Conservation (phyloP, 2,329 filamentous ascomycete species). For the Pestalotiopsis sp. region DNA sequence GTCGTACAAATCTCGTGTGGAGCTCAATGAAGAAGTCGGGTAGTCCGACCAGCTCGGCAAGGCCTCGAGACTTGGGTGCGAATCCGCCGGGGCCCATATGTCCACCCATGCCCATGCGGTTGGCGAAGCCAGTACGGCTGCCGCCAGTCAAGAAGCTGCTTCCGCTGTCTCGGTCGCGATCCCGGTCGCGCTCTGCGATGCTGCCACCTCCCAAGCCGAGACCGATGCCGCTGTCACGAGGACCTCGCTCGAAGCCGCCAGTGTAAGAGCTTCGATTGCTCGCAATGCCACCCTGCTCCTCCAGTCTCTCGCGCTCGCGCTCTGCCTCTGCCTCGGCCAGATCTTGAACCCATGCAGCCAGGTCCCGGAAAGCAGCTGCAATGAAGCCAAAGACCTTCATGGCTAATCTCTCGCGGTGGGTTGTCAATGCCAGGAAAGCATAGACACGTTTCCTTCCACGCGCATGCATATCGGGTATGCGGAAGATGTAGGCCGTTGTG, state of each 20-base stretch:
- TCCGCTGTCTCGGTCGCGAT: slow-evolving; percentile 33
- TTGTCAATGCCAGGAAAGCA: slow-evolving; percentile 65
- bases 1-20: slow-evolving; percentile 62
- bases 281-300: slow-evolving; percentile 35
- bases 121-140: slow-evolving; percentile 41
- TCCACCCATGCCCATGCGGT: slow-evolving; percentile 47
- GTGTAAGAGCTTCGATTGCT: slow-evolving; percentile 43
- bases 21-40: slow-evolving; percentile 70
- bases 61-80: slow-evolving; percentile 56
- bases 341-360: slow-evolving; percentile 65
- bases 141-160: slow-evolving; percentile 59
- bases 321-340: slow-evolving; percentile 65
- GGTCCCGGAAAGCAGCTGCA: slow-evolving; percentile 61
- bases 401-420: slow-evolving; percentile 62
- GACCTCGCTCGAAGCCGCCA: slow-evolving; percentile 38
- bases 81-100: slow-evolving; percentile 54
- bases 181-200: slow-evolving; percentile 26
- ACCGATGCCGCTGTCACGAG: slow-evolving; percentile 27
- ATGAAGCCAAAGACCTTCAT: slow-evolving; percentile 68
- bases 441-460: slow-evolving; percentile 70
- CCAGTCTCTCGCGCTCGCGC: slow-evolving; percentile 38
- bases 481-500: slow-evolving; percentile 70
- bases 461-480: slow-evolving; percentile 66
- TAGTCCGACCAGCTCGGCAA: slow-evolving; percentile 65
- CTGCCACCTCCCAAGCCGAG: slow-evolving; percentile 24